Base-by-base conservation (phyloP, 495 filamentous ascomycete genomes). In the Hypoxylon subgilvum region DNA sequence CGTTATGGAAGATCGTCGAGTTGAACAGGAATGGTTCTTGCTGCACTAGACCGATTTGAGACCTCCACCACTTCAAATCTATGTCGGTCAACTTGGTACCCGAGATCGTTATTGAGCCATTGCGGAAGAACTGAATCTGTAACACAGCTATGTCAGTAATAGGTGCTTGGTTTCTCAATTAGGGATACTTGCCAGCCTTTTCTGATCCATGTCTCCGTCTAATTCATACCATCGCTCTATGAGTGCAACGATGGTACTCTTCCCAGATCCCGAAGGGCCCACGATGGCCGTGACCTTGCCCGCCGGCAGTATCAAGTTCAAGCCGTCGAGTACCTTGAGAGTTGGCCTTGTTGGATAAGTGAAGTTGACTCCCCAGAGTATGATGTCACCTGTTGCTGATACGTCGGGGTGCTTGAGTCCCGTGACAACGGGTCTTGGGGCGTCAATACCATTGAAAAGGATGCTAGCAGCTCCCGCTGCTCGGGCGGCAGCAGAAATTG, bases 201-300 rank as follows among this genome's bases (percentile, higher is more conserved):
- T 72, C 39, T 86, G 76, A 6, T 82, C 75, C 17, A 57, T 68
- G 3, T 74, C 72, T 25, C 73, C 78, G 8, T 84, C 73, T 2
- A 78, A 64, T 38, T 81, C 75, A 61, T 90, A 90, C 78, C 81
- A 88, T 47, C 88, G 69, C 64, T 87, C 82, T 12, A 88, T 60
- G 18, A 90, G 67, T 0, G 76, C 82, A 0, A 88, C 82, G 32
- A 90, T 82, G 0, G 87, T 91, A 50, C 82, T 86, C 63, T 75
- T 92, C 5, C 88, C 88, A 13, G 84, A 87, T 4, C 88, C 88
- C 1, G 86, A 88, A 14, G 91, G 83, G 1, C 92, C 88, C 39
- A 94, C 89, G 40, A 97, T 79, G n/a, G 92, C 90, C 13, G 88
- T 89, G 13, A 85, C 85, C 67, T 94, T 91, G 1, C 92, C 91